A percentile compares a stretch with the other conserved stretches of the same genome.
Conservation (phyloP, 768 basidiomycete species). For the Nidularia pulvinata region DNA sequence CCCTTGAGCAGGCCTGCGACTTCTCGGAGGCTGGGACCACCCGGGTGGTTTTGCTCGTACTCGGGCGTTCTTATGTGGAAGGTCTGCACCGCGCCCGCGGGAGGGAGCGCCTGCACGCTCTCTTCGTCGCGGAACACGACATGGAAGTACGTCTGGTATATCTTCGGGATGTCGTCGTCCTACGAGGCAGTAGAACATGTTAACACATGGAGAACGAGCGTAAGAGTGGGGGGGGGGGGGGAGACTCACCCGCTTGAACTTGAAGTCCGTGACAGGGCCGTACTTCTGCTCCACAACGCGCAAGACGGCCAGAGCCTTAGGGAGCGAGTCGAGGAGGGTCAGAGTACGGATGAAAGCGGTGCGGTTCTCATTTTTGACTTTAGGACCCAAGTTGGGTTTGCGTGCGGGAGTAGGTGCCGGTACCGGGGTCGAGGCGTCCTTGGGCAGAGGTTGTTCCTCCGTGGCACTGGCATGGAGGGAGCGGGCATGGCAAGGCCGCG, state of each 20-base stretch:
- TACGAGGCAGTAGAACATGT: conserved; percentile 12
- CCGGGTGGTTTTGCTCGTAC: conserved; percentile 12
- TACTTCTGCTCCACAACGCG: conserved; percentile 56
- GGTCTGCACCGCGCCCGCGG: conserved; percentile 9
- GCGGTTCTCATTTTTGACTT: no score
- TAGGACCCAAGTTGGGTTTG: no score
- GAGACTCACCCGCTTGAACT: conserved; percentile 35
- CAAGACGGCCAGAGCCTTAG: conserved; percentile 50
- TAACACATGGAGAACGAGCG: neutral
- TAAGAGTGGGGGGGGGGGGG: neutral
- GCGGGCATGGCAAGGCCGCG: no score
- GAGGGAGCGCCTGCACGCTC: conserved; percentile 34
- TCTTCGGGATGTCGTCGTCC: conserved; percentile 45
- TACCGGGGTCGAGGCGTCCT: no score
- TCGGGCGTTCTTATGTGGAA: conserved; percentile 22
- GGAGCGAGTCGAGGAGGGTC: conserved; percentile 38
- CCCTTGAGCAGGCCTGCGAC: conserved; percentile 17
- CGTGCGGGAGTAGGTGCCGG: no score
- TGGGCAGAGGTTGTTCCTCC: no score
- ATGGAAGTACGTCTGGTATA: conserved; percentile 40
- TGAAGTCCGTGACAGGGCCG: conserved; percentile 44
- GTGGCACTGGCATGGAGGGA: no score
- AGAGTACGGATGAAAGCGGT: conserved; percentile 39
- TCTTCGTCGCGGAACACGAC: conserved; percentile 44
- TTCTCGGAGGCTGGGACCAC: conserved; percentile 35